These are phyloP conservation scores for Termitomyces sp. DNA, from an alignment of 768 basidiomycete species.

Conservation along the genomic window DNA sequence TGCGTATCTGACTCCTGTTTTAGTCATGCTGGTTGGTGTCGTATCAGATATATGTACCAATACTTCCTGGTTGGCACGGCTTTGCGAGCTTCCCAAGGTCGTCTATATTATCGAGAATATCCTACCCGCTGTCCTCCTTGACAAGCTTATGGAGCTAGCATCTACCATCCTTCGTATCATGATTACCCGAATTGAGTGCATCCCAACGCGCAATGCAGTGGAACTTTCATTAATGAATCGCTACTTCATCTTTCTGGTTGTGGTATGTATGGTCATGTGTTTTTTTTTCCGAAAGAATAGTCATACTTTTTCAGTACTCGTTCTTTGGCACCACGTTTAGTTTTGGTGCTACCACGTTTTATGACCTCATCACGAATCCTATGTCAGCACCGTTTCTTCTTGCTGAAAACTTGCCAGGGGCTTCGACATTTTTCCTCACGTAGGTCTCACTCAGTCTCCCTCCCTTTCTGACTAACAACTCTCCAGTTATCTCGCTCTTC, in stretches of 20 bases:
- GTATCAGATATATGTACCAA: constrained; percentile 75
- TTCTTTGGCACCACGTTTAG: constrained; percentile 87
- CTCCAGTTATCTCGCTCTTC: constrained; percentile 65
- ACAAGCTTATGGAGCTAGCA: constrained; percentile 86
- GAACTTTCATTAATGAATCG: constrained; percentile 91
- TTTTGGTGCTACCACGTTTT: constrained; percentile 73
- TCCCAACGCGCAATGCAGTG: constrained; percentile 75
- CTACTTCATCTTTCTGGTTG: constrained; percentile 87
- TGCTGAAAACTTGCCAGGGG: constrained; percentile 72
- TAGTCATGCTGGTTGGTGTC: constrained; percentile 77
- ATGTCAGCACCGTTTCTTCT: constrained; percentile 62
- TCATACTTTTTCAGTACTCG: constrained; percentile 57
- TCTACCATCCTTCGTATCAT: constrained; percentile 68
- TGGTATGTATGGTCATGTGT: constrained; percentile 33
- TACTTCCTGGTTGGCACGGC: constrained; percentile 75
- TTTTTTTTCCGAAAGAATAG: neutral
- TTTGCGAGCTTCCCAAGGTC: constrained; percentile 59
- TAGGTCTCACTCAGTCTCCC: constrained; percentile 24
- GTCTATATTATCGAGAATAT: constrained; percentile 89
- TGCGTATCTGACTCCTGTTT: neutral
- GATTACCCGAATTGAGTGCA: constrained; percentile 81
- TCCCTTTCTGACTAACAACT: neutral
- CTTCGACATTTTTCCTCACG: constrained; percentile 83
- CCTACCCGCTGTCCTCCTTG: constrained; percentile 80
- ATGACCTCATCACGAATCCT: constrained; percentile 60